Conservation (phyloP, 2,329 filamentous ascomycete genomes). For the Fusarium illudens region DNA sequence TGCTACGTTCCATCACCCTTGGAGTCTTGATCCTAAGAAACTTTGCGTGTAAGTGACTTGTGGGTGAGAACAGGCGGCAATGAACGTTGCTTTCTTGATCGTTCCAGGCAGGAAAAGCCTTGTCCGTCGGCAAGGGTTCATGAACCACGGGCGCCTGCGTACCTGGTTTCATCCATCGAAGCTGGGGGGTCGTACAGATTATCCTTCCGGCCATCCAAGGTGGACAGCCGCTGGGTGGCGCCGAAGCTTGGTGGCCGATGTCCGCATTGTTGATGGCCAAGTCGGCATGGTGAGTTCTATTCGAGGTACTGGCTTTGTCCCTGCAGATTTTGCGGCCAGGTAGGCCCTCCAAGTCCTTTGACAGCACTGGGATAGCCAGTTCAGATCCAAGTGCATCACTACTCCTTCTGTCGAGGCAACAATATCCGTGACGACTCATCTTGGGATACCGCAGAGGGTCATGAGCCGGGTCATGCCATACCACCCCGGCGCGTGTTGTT, state of each 20-base stretch:
- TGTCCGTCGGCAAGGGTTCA: slow-evolving; percentile 22
- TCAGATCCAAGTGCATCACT: background rate
- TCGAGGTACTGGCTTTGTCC: background rate
- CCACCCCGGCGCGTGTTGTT: background rate
- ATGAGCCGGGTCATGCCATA: background rate
- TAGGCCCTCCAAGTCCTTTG: background rate
- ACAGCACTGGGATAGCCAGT: background rate
- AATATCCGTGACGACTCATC: background rate
- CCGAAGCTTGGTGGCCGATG: background rate
- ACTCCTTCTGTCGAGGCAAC: background rate
- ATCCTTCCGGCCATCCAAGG: slow-evolving; percentile 16
- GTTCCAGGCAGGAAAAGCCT: slow-evolving; percentile 12
- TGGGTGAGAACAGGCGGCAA: background rate
- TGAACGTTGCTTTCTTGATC: slow-evolving; percentile 1
- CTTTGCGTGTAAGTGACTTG: background rate
- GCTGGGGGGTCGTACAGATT: slow-evolving; percentile 25
- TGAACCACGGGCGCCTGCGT: slow-evolving; percentile 34
- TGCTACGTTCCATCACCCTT: slow-evolving; percentile 14
- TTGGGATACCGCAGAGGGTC: background rate
- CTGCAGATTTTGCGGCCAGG: background rate
- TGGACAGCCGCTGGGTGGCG: slow-evolving; percentile 6
- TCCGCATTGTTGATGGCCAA: background rate
- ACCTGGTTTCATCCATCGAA: slow-evolving; percentile 30
- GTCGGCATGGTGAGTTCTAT: background rate
- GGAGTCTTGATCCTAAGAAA: background rate